phyloP scores from a whole-genome alignment of 73 alveolate genomes.

The Paramecium octaurelia region DNA sequence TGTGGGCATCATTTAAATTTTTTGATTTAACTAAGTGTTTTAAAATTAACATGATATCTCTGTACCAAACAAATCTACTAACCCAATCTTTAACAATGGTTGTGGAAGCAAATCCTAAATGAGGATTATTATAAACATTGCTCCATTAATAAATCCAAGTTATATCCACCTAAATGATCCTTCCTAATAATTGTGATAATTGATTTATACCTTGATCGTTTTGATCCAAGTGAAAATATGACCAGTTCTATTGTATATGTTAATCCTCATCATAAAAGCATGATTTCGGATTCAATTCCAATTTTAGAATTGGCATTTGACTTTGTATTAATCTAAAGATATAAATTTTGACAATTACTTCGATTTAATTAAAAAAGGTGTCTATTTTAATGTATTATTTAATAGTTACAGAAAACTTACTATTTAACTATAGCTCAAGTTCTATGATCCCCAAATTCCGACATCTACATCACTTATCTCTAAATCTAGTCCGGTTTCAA shows the following conservation, averaged over 20 bases:
- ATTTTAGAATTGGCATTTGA: not conserved
- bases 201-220: not conserved
- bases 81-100: not conserved
- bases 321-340: not conserved
- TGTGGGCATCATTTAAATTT: conserved; percentile 40
- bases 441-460: not conserved
- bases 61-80: not conserved
- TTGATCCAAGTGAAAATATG: not conserved
- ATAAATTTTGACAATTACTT: not conserved
- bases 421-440: not conserved
- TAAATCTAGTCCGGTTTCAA: conserved; percentile 25
- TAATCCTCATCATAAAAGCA: not conserved
- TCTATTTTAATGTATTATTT: not conserved
- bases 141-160: not conserved
- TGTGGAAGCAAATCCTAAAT: conserved; percentile 34
- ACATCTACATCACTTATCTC: conserved; percentile 45
- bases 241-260: not conserved
- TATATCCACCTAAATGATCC: not conserved
- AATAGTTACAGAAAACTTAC: not conserved
- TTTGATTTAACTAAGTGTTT: conserved; percentile 15
- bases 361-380: not conserved
- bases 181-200: not conserved
- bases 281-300: conserved; percentile 26
- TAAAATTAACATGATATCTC: not conserved
- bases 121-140: not conserved